Evolutionary conservation across 202 grass and related monocot species (phyloP), one percentile per base, ranked within the genome.

Genomic region (Setaria italica): DNA sequence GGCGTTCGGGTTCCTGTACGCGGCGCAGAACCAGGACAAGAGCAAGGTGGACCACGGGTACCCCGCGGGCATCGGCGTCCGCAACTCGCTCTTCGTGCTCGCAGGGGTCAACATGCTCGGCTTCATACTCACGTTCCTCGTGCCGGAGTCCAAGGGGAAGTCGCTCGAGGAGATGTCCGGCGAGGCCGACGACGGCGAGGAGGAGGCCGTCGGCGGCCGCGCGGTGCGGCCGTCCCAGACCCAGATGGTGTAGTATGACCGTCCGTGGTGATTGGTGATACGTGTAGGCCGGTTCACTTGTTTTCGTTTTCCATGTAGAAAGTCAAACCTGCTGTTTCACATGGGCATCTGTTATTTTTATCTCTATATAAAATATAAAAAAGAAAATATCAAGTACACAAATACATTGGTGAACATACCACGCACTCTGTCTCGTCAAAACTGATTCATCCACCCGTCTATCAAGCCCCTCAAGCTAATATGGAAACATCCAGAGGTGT

Each of bases 121-220:
- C 0, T 67, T 95, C 70, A 0, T 79, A 25, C 84, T 87, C 72
- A 95, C 93, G 0, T 92, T 95, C 86, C 85, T 95, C 0, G 90
- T 95, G 83, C 93, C 93, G 5, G 93, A 95, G 83, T 72, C 93
- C 0, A 95, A 87, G 65, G 93, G 93, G 14, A 92, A 85, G 79
- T 95, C 90, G 45, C 76, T 95, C 0, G 93, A 95, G 83, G 93
- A 95, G 85, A 86, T 86, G 68, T 95, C 93, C 12, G 86, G 88
- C 3, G 93, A 95, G 77, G 85, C 87, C 21, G 85, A 90, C 2
- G 87, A 86, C 4, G 76, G 17, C 20, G 86, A 55, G 12, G 51
- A 39, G 5, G 60, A 51, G 15, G 11, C 3, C 9, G 46, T 11
- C 9, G 13, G 43, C 43, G 32, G 20, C 72, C 3, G 64, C 43